Base-by-base conservation (phyloP, 2,329 filamentous ascomycete genomes). In the Cytospora leucostoma region DNA sequence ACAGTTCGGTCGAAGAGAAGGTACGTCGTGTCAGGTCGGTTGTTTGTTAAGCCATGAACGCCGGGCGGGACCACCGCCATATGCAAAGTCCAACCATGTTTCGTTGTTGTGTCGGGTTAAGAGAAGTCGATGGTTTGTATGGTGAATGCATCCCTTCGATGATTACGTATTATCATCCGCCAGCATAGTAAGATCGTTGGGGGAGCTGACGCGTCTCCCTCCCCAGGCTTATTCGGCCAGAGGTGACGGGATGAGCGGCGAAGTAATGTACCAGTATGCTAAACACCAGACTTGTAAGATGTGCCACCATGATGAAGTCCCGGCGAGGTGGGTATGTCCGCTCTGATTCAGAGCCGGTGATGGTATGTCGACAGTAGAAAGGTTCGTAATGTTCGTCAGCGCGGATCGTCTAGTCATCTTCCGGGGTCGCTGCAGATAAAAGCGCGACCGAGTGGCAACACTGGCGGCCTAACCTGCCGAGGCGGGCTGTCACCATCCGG, bases 101-200 rank as follows among this genome's bases (percentile, higher is more conserved):
- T 56, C 53, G 38, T 58, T 51, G 61, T 63, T 56, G 56, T 60
- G 53, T 54, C 47, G 59, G 49, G 57, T 60, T 55, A 55, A 61
- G 55, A 55, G 49, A 44, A 61, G 55, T 50, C 32, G 51, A 37
- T 47, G 51, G n/a, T 60, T 19, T 55, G 50, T n/a, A 32, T 60
- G 37, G 27, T 54, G 49, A n/a, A 35, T 55, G 59, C 33, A 61
- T 50, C 61, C 57, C 49, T 57, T 35, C 53, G 64, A 50, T 55
- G 52, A 65, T 65, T 65, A 65, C 35, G 64, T 61, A 64, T 66
- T 64, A 64, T 58, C 64, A 57, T 66, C 61, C 56, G 64, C 64
- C 64, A 34, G 40, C 33, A 50, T 47, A 53, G 38, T 55, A 34
- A 21, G 54, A 44, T 37, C 35, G 59, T 49, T 27, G 51, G 58